Evolutionary conservation across 208 protist species (phyloP).

Genomic region (Crithidia brevicula): DNA sequence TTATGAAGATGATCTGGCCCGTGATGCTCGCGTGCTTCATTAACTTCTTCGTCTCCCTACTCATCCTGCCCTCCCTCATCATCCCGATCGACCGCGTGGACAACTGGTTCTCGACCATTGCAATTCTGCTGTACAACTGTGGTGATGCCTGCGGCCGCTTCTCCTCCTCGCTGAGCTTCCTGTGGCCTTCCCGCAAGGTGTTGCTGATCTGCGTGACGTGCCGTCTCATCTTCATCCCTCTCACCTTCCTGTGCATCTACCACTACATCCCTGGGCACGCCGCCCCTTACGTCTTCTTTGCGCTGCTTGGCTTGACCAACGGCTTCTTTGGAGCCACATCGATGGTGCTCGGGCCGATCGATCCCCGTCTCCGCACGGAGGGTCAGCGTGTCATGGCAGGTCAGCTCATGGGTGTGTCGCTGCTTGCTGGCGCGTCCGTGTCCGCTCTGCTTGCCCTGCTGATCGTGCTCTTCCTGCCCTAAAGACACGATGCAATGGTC

Average conservation of each 20-base stretch:
- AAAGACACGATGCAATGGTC: too few species aligned
- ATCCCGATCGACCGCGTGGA: conserved; percentile 64
- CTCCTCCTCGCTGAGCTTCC: conserved; percentile 44
- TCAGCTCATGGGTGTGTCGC: conserved; percentile 78
- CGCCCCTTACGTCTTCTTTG: conserved; percentile 64
- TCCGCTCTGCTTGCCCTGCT: conserved; percentile 66
- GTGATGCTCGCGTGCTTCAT: conserved; percentile 68
- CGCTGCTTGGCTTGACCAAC: conserved; percentile 71
- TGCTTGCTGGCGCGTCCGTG: conserved; percentile 64
- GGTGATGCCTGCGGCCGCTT: conserved; percentile 75
- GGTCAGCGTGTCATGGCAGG: conserved; percentile 82
- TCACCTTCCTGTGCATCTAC: conserved; percentile 86
- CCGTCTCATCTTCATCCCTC: conserved; percentile 69
- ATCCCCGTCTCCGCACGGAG: conserved; percentile 48
- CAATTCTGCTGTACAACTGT: conserved; percentile 86
- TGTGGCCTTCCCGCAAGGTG: conserved; percentile 59
- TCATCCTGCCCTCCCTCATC: conserved; percentile 79
- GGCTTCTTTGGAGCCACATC: conserved; percentile 71
- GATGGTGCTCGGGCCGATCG: conserved; percentile 85
- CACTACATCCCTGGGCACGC: conserved; percentile 71
- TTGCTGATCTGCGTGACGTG: conserved; percentile 40
- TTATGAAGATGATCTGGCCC: conserved; percentile 70
- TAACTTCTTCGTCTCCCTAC: conserved; percentile 78
- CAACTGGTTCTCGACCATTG: conserved; percentile 84
- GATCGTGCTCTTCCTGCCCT: conserved; percentile 63